Evolutionary conservation across 306 rosid species (phyloP).

Genomic region (Corylus avellana): DNA sequence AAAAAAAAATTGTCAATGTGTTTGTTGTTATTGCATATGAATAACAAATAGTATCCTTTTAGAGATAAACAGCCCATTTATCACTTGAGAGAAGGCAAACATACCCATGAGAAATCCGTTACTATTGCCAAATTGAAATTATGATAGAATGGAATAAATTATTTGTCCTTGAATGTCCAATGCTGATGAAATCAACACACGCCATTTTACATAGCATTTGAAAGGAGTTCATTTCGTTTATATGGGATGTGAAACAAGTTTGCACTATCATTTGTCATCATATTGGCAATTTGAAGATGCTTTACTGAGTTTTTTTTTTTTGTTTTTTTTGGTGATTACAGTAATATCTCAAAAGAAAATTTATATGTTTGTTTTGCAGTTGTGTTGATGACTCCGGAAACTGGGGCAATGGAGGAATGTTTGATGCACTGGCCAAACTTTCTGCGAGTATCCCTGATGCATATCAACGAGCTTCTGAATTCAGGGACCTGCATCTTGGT

Average conservation of each 20-base stretch:
- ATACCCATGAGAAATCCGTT: no score
- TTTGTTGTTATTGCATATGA: not conserved
- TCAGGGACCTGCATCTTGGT: constrained; percentile 87
- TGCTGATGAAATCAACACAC: not conserved
- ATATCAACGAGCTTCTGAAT: constrained; percentile 79
- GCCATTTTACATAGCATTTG: not conserved
- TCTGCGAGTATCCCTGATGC: constrained; percentile 64
- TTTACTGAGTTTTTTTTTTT: not conserved
- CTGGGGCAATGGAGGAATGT: constrained; percentile 97
- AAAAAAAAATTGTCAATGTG: no score
- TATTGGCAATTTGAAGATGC: not conserved
- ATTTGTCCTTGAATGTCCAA: not conserved
- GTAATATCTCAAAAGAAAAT: constrained; percentile 5
- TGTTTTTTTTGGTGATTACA: not conserved
- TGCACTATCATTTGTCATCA: not conserved
- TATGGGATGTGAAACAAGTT: not conserved
- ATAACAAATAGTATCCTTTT: no score
- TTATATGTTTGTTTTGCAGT: constrained; percentile 39
- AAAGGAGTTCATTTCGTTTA: no score
- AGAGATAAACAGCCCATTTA: no score
- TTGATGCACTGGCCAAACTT: constrained; percentile 72
- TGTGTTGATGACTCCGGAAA: constrained; percentile 88
- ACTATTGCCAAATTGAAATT: no score
- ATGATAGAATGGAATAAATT: no score
- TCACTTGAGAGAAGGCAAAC: not conserved